Conservation (phyloP, 768 basidiomycete species). For the Fomitopsis pulvina region DNA sequence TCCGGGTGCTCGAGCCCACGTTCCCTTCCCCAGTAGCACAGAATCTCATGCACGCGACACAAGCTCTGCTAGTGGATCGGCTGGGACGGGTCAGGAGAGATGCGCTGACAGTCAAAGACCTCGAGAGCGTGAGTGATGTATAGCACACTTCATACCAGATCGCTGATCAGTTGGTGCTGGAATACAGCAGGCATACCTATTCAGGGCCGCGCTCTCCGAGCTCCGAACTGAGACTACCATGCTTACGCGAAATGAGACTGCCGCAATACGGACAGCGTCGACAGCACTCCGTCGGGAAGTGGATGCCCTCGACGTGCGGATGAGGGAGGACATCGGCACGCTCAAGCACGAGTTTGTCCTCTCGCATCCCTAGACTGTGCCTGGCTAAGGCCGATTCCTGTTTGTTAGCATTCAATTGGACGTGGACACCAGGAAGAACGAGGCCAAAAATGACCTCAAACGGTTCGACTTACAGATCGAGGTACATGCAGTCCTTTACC, state of each 20-base stretch:
- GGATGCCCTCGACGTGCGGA: constrained; percentile 77
- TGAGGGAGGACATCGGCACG: constrained; percentile 87
- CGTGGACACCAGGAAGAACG: constrained; percentile 88
- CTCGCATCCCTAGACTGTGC: not conserved
- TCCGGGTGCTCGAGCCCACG: constrained; percentile 59
- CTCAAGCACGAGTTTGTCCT: constrained; percentile 85
- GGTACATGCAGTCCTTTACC: constrained; percentile 32
- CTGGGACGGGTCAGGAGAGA: constrained; percentile 64
- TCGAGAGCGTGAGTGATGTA: constrained; percentile 63
- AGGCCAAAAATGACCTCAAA: constrained; percentile 79
- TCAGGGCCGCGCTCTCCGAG: constrained; percentile 89
- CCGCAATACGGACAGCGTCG: constrained; percentile 71
- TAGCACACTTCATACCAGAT: not conserved
- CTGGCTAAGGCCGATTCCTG: constrained; percentile 3
- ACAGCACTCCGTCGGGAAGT: constrained; percentile 80
- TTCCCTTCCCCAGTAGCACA: constrained; percentile 71
- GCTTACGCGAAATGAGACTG: constrained; percentile 76
- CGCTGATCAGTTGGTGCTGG: too few species aligned
- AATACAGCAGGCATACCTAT: constrained; percentile 87
- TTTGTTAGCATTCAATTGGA: constrained; percentile 86
- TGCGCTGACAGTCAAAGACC: constrained; percentile 67
- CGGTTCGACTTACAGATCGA: constrained; percentile 80
- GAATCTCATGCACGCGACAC: constrained; percentile 78
- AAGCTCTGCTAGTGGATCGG: constrained; percentile 74
- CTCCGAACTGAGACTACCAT: constrained; percentile 81